Evolutionary conservation across 2,329 filamentous ascomycete genomes (phyloP).

Genomic region (Penicillium sp.): DNA sequence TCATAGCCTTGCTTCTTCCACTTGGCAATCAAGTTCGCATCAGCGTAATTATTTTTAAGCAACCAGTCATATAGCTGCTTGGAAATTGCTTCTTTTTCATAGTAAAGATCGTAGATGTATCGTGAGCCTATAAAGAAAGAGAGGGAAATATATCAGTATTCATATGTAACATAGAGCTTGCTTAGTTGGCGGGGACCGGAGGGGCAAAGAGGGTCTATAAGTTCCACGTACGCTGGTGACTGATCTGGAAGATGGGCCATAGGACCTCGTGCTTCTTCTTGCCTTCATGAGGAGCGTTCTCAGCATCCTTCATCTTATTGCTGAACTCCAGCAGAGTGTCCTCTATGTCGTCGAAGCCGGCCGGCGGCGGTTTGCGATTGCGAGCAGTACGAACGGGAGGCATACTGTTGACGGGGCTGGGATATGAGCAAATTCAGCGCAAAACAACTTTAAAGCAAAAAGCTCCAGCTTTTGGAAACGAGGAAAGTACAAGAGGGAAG

Average conservation of each 20-base stretch:
- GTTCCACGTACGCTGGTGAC: constrained; percentile 71
- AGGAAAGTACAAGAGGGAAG: not conserved
- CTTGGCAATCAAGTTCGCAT: constrained; percentile 94
- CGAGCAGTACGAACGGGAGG: constrained; percentile 61
- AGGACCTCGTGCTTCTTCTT: constrained; percentile 87
- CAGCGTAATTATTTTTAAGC: constrained; percentile 93
- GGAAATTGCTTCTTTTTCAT: constrained; percentile 93
- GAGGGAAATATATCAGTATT: constrained; percentile 2
- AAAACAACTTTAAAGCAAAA: not conserved
- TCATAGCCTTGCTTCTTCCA: constrained; percentile 99
- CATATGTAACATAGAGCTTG: not conserved
- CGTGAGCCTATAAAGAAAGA: constrained; percentile 55
- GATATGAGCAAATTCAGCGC: not conserved
- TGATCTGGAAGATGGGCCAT: constrained; percentile 98
- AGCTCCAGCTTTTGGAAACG: not conserved
- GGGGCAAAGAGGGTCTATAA: constrained; percentile 5
- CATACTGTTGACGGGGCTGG: constrained; percentile 43
- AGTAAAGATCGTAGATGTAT: constrained; percentile 98
- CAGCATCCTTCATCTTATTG: constrained; percentile 75
- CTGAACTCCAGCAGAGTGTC: constrained; percentile 67
- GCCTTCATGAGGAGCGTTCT: constrained; percentile 77
- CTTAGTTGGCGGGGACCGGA: not conserved
- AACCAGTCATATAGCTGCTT: constrained; percentile 93
- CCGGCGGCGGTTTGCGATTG: constrained; percentile 64
- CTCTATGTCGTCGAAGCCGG: constrained; percentile 68